Percentiles rank a stretch among this genome's conserved stretches.
phyloP scores from a whole-genome alignment of 352 stramenopile species.

The Pythium rhizo-oryzae region DNA sequence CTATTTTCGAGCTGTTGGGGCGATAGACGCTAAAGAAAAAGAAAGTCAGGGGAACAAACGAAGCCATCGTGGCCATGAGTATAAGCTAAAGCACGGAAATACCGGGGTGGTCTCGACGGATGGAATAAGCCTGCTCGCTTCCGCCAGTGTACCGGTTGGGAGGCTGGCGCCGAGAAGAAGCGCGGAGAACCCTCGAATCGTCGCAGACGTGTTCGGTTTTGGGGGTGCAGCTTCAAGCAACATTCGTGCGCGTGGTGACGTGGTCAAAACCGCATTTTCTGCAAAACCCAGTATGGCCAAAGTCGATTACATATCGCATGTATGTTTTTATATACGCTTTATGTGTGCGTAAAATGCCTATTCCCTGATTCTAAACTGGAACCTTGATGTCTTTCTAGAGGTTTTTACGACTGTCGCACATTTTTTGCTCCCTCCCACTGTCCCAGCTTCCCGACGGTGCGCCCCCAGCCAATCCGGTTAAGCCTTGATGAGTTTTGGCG shows the following conservation, averaged over 20 bases:
- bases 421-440: conserved; percentile 1
- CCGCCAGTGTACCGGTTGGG: too few relatives aligned
- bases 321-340: conserved; percentile 6
- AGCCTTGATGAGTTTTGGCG: background rate
- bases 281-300: background rate
- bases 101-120: too few relatives aligned
- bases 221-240: conserved; percentile 25
- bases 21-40: background rate
- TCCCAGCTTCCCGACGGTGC: background rate
- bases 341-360: background rate
- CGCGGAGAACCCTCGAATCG: too few relatives aligned
- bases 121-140: too few relatives aligned
- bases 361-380: background rate
- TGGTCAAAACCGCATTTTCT: conserved; percentile 2
- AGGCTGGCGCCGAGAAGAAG: too few relatives aligned
- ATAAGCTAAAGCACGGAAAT: too few relatives aligned
- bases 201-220: background rate
- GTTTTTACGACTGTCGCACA: conserved; percentile 9
- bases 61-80: too few relatives aligned
- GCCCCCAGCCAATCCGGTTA: conserved; percentile 18
- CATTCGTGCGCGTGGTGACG: conserved; percentile 5
- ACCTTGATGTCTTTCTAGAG: background rate
- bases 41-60: too few relatives aligned
- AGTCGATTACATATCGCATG: background rate
- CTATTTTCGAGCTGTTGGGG: background rate